These are phyloP conservation scores for Erythrophleum ivorense DNA, from an alignment of 331 rosid species.

Conservation along the genomic window DNA sequence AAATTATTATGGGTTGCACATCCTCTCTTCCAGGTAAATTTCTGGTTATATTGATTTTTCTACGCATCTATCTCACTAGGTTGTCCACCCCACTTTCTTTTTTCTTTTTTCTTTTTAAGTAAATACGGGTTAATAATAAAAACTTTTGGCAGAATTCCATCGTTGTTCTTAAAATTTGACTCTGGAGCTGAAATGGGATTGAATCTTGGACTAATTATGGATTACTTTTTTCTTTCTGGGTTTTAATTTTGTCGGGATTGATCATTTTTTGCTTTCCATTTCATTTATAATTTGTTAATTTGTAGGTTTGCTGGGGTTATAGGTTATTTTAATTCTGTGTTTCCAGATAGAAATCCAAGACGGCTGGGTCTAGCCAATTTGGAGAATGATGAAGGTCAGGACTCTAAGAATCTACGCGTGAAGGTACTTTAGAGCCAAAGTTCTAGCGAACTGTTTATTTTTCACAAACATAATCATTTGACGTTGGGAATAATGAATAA, in stretches of 20 bases:
- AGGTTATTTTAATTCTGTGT: conserved; percentile 37
- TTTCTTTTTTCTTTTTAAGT: too few relatives aligned
- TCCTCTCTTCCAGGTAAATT: conserved; percentile 74
- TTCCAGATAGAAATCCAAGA: conserved; percentile 72
- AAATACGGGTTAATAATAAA: neutral
- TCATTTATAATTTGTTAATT: conserved; percentile 5
- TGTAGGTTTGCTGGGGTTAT: conserved; percentile 33
- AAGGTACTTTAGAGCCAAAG: conserved; percentile 58
- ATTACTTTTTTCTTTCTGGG: conserved; percentile 27
- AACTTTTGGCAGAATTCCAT: neutral
- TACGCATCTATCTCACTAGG: neutral
- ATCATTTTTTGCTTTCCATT: neutral
- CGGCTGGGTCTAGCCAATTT: conserved; percentile 58
- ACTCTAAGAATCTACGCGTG: conserved; percentile 87
- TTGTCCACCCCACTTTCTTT: neutral
- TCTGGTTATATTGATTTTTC: conserved; percentile 3
- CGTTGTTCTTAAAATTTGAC: conserved; percentile 6
- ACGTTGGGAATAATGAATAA: neutral
- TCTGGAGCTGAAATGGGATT: conserved; percentile 38
- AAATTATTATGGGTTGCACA: conserved; percentile 71
- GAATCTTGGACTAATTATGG: neutral
- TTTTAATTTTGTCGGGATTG: conserved; percentile 34
- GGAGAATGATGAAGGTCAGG: conserved; percentile 68
- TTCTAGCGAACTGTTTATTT: conserved; percentile 1
- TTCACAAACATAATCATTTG: neutral